Percentiles rank a stretch among this genome's conserved stretches.
phyloP scores from a whole-genome alignment of 2,329 filamentous ascomycete species.

The Penicillium psychrosexuale region DNA sequence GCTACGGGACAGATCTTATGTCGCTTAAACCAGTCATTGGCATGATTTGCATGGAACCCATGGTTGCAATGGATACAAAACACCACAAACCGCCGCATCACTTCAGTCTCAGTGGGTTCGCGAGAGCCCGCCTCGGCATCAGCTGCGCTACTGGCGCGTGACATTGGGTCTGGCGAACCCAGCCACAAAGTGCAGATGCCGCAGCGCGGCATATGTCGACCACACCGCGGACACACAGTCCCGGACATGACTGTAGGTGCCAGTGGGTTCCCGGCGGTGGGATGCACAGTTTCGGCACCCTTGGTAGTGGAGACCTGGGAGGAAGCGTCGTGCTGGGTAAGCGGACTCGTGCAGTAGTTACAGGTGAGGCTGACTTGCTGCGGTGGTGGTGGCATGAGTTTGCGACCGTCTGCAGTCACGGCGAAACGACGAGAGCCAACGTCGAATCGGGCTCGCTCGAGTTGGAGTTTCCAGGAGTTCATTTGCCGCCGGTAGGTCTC shows the following conservation, averaged over 20 bases:
- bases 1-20: constrained; percentile 42
- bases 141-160: constrained; percentile 35
- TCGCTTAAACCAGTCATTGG: constrained; percentile 56
- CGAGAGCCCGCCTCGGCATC: constrained; percentile 30
- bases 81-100: constrained; percentile 55
- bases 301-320: constrained; percentile 27
- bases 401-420: constrained; percentile 49
- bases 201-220: constrained; percentile 61
- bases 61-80: constrained; percentile 64
- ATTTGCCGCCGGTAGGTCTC: constrained; percentile 60
- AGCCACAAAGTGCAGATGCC: constrained; percentile 62
- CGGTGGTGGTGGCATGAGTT: constrained; percentile 49
- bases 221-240: constrained; percentile 60
- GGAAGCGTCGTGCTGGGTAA: constrained; percentile 48
- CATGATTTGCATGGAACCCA: constrained; percentile 63
- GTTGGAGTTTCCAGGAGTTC: constrained; percentile 60
- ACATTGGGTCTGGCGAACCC: constrained; percentile 55
- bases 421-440: constrained; percentile 56
- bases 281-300: constrained; percentile 33
- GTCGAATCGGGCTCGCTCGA: constrained; percentile 58
- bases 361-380: constrained; percentile 59
- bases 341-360: constrained; percentile 57
- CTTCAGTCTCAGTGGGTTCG: constrained; percentile 38
- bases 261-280: constrained; percentile 36
- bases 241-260: constrained; percentile 42